phyloP scores from a whole-genome alignment of 176 grass and related monocot genomes.

The Phoenix dactylifera region DNA sequence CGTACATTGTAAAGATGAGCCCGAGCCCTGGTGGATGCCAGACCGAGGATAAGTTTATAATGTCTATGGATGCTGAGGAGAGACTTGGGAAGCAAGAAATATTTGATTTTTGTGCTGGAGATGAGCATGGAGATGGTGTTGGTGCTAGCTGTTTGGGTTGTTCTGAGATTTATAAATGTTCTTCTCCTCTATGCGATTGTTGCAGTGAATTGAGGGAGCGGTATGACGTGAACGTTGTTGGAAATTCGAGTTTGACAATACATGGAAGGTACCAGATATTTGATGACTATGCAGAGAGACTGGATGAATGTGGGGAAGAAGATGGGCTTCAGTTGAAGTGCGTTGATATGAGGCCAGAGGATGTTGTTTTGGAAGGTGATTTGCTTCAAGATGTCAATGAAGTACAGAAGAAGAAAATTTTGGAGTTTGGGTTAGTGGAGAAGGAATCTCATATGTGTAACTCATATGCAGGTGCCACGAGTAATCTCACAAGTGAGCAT shows the following conservation, averaged over 20 bases:
- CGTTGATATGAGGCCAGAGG: slow-evolving; percentile 1
- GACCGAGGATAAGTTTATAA: slow-evolving; percentile 74
- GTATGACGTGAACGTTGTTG: slow-evolving; percentile 10
- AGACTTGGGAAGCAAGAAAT: slow-evolving; percentile 14
- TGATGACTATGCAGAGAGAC: slow-evolving; percentile 76
- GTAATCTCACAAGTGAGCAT: slow-evolving; percentile 24
- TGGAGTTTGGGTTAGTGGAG: slow-evolving; percentile 23
- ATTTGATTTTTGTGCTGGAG: slow-evolving; percentile 13
- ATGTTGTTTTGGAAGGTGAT: slow-evolving; percentile 30
- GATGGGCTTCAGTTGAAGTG: slow-evolving; percentile 37
- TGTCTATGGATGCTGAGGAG: slow-evolving; percentile 22
- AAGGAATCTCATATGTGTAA: slow-evolving; percentile 47
- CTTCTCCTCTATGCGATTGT: slow-evolving; percentile 61
- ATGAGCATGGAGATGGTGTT: slow-evolving; percentile 25
- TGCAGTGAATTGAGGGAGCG: slow-evolving; percentile 37
- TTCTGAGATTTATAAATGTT: slow-evolving; percentile 51
- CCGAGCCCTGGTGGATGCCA: slow-evolving; percentile 18
- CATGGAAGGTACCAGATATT: slow-evolving; percentile 89
- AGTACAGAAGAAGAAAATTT: slow-evolving; percentile 28
- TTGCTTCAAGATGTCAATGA: slow-evolving; percentile 11
- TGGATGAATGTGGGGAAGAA: slow-evolving; percentile 54
- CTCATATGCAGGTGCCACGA: background rate
- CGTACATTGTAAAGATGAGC: slow-evolving; percentile 31
- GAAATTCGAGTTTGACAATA: slow-evolving; percentile 44
- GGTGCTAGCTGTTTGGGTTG: slow-evolving; percentile 39